These are phyloP conservation scores for Neofusicoccum laricinum DNA, from an alignment of 2,329 filamentous ascomycete genomes.

Conservation along the genomic window DNA sequence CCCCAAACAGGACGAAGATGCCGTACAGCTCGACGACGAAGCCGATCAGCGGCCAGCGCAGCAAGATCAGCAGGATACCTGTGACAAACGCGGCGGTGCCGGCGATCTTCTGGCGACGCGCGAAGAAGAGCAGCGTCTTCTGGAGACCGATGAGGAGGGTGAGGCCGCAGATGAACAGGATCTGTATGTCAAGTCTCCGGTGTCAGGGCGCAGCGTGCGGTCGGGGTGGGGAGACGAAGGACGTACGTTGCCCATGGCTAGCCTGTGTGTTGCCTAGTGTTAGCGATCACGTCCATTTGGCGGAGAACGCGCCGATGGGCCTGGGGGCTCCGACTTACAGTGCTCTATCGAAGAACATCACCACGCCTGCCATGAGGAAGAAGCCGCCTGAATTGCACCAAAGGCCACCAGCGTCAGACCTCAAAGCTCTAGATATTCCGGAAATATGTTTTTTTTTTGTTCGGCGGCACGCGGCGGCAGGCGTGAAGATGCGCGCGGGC, in stretches of 20 bases:
- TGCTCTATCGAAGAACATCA: constrained; percentile 96
- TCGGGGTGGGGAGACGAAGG: constrained; percentile 6
- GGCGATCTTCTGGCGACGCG: constrained; percentile 85
- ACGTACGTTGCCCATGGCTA: constrained; percentile 94
- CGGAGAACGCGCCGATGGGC: background rate
- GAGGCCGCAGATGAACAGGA: constrained; percentile 95
- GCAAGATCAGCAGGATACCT: constrained; percentile 79
- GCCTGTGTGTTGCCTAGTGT: constrained; percentile 49
- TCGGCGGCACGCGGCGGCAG: constrained; percentile 1
- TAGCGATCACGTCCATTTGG: constrained; percentile 15
- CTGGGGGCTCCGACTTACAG: constrained; percentile 59
- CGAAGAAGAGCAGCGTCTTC: constrained; percentile 93
- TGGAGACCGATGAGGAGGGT: constrained; percentile 91
- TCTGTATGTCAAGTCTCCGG: constrained; percentile 50
- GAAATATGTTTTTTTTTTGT: constrained; percentile 11
- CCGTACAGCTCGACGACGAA: constrained; percentile 92
- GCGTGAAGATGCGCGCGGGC: background rate
- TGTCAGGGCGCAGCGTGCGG: background rate
- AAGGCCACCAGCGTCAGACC: constrained; percentile 19
- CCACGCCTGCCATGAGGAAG: constrained; percentile 89
- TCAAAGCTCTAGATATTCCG: constrained; percentile 18
- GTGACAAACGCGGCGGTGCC: constrained; percentile 84
- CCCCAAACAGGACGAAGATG: constrained; percentile 88
- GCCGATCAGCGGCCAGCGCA: constrained; percentile 87
- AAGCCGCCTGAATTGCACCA: constrained; percentile 65